phyloP scores from a whole-genome alignment of 192 early-diverging fungal genomes.

The Backusella australiensis region DNA sequence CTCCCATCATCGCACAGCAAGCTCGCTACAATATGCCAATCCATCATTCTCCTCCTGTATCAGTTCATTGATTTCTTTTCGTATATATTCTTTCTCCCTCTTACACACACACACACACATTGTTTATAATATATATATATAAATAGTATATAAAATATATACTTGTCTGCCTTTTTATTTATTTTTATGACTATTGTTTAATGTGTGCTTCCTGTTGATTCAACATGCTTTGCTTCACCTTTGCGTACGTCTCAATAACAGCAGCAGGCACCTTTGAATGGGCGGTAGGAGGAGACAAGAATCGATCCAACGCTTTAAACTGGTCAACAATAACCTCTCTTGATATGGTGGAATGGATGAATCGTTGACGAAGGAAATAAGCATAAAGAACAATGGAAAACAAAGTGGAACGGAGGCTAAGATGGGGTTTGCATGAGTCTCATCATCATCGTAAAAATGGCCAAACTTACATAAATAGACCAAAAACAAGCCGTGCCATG shows the following conservation, averaged over 20 bases:
- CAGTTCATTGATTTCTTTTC: not conserved
- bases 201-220: not conserved
- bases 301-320: slow-evolving; percentile 3
- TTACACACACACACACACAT: not conserved
- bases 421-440: not conserved
- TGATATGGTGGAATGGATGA: slow-evolving; percentile 15
- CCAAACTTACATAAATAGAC: slow-evolving; percentile 48
- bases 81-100: not conserved
- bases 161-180: not conserved
- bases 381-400: slow-evolving; percentile 51
- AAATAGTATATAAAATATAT: not conserved
- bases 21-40: not conserved
- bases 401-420: slow-evolving; percentile 27
- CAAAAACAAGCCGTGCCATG: slow-evolving; percentile 55
- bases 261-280: slow-evolving; percentile 26
- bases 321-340: not conserved
- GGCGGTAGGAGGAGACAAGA: slow-evolving; percentile 22
- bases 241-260: slow-evolving; percentile 22
- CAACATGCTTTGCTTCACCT: not conserved
- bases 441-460: not conserved
- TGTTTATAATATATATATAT: not conserved
- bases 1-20: not conserved
- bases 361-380: slow-evolving; percentile 72
- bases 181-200: not conserved
- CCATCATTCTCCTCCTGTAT: not conserved